Evolutionary conservation across 2,329 filamentous ascomycete species (phyloP), one percentile per base, ranked within the genome.

Genomic region (Metarhizium guizhouense): DNA sequence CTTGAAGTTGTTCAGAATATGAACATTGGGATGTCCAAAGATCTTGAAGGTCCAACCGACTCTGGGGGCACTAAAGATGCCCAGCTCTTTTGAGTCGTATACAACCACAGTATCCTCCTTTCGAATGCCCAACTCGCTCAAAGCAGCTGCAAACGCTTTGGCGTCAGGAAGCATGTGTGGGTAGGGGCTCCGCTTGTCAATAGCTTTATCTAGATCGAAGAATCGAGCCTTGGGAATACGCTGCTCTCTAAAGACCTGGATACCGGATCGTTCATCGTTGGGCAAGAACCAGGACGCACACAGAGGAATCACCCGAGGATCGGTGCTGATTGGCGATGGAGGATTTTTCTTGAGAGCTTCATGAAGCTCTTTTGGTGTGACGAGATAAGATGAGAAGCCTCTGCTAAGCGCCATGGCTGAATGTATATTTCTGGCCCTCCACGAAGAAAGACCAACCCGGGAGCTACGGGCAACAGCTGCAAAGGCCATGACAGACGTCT

Each of bases 221-320:
- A 97, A 99, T 36, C 91, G 88, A 1, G 94, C 87, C 65, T 86
- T 85, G 25, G 92, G 93, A 60, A 99, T 94, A 64, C 90, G 89
- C 67, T 85, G 83, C 68, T 90, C 82, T 62, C 85, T 82, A 76
- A 93, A 99, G 47, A 86, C 84, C 60, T 94, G 80, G 63, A 88
- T 83, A 54, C 94, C 94, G 52, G 83, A 88, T 59, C 91, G 86
- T 54, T 83, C 83, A 63, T 96, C 93, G 70, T 96, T 97, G 60
- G 94, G 94, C 60, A 99, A 82, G 68, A 96, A 99, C 94, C 94
- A 99, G 29, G 90, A 82, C 50, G 92, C 94, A 72, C 92, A 96
- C 47, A 99, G 80, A 3, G 94, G 89, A 54, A 99, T 85, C 47
- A 95, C 86, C 62, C 88, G 85, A 1, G 93, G 88, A 13, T 90